A percentile compares a stretch with the other conserved stretches of the same genome.
phyloP scores from a whole-genome alignment of 2,329 filamentous ascomycete species.

The Aaosphaeria pasadenensis region DNA sequence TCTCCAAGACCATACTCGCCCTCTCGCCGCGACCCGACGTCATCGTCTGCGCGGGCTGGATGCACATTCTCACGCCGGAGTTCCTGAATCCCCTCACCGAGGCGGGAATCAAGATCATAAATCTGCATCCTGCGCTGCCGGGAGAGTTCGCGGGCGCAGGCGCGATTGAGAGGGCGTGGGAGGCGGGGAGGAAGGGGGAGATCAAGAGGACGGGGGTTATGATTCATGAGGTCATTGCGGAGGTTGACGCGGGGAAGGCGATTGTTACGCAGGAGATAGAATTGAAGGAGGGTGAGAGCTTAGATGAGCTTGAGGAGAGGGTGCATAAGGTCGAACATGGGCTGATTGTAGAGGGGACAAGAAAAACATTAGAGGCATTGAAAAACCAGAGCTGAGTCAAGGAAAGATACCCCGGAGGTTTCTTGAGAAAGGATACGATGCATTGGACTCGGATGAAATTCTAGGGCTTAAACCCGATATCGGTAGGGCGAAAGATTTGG shows the following conservation, averaged over 20 bases:
- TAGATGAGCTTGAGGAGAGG: conserved; percentile 66
- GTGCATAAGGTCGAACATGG: conserved; percentile 77
- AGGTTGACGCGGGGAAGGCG: conserved; percentile 77
- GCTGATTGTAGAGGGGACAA: conserved; percentile 73
- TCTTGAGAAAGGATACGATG: too few species aligned
- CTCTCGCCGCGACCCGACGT: conserved; percentile 61
- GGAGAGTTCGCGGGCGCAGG: conserved; percentile 73
- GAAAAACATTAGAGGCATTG: conserved; percentile 39
- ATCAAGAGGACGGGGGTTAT: conserved; percentile 75
- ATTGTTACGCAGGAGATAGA: conserved; percentile 70
- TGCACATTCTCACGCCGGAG: conserved; percentile 71
- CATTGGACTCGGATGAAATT: too few species aligned
- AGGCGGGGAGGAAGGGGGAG: conserved; percentile 67
- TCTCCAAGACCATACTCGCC: conserved; percentile 65
- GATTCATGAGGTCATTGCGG: conserved; percentile 74
- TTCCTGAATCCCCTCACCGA: conserved; percentile 68
- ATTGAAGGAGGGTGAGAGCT: conserved; percentile 52
- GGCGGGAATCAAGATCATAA: conserved; percentile 68
- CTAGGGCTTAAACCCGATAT: too few species aligned
- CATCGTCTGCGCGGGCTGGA: conserved; percentile 78
- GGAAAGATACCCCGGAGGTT: too few species aligned
- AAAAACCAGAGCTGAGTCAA: too few species aligned
- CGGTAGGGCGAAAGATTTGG: too few species aligned
- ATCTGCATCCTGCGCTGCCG: conserved; percentile 73
- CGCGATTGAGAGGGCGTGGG: conserved; percentile 76